Conservation (phyloP, 1,284 basidiomycete genomes). For the Microbotryum lychnidis-dioicae region DNA sequence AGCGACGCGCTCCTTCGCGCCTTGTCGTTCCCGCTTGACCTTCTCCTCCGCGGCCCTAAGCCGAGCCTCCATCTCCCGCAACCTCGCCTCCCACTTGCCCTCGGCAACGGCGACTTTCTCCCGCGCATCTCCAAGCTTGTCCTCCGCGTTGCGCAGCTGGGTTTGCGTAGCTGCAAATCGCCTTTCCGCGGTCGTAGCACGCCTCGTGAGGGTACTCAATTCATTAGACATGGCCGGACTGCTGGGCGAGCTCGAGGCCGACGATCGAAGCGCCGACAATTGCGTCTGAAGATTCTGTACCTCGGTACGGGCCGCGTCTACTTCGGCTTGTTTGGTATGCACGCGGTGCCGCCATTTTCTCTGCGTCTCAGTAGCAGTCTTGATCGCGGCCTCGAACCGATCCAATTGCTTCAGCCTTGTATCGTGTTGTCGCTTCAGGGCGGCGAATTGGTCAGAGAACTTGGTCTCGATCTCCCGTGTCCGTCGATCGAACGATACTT, state of each 20-base stretch:
- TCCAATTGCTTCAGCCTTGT: constrained; percentile 84
- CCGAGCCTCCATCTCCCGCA: constrained; percentile 80
- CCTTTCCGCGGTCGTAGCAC: constrained; percentile 72
- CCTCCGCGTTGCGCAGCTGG: constrained; percentile 70
- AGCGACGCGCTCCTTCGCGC: constrained; percentile 68
- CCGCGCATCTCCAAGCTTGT: constrained; percentile 64
- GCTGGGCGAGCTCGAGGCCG: not conserved
- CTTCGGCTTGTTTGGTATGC: constrained; percentile 72
- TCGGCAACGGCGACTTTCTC: constrained; percentile 62
- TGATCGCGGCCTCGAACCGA: constrained; percentile 81
- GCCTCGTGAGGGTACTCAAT: constrained; percentile 51
- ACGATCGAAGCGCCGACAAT: constrained; percentile 49
- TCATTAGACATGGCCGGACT: no score
- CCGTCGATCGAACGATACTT: constrained; percentile 76
- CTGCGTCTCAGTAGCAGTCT: constrained; percentile 73
- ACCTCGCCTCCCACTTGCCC: constrained; percentile 81
- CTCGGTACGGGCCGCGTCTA: constrained; percentile 54
- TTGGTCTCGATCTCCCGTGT: constrained; percentile 68
- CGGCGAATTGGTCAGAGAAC: constrained; percentile 59
- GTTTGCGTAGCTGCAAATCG: constrained; percentile 70
- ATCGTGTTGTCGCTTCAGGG: constrained; percentile 82
- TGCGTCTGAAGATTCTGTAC: constrained; percentile 57
- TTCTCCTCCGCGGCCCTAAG: constrained; percentile 82
- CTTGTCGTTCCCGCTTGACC: constrained; percentile 88
- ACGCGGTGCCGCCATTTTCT: constrained; percentile 78